Evolutionary conservation across 2,329 filamentous ascomycete genomes (phyloP).

Genomic region (Arthrobotrys megalospora): DNA sequence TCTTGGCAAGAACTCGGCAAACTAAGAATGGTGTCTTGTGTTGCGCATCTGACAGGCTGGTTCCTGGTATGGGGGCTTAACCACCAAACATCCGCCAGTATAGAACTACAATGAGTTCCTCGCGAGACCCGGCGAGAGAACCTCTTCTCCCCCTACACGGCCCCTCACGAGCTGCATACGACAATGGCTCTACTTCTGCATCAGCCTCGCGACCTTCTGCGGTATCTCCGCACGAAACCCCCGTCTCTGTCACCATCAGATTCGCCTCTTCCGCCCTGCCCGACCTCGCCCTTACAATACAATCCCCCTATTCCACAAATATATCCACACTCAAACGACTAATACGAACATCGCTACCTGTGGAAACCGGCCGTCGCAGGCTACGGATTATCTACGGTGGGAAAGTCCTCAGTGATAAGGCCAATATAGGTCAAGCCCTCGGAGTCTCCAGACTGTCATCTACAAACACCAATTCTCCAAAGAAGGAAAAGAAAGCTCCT

Average conservation of each 20-base stretch:
- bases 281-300: constrained; percentile 84
- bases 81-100: no score
- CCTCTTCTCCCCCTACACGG: constrained; percentile 53
- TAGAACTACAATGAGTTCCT: constrained; percentile 50
- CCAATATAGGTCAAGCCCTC: constrained; percentile 78
- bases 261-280: constrained; percentile 85
- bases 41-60: no score
- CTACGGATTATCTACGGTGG: constrained; percentile 92
- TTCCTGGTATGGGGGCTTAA: no score
- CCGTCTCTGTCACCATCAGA: constrained; percentile 84
- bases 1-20: no score
- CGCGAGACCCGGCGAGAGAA: constrained; percentile 55
- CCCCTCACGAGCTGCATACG: constrained; percentile 3
- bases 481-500: constrained; percentile 61
- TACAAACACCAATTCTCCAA: constrained; percentile 65
- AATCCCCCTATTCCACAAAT: constrained; percentile 78
- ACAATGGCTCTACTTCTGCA: constrained; percentile 33
- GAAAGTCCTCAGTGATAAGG: constrained; percentile 83
- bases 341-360: constrained; percentile 80
- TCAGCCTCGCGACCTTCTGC: constrained; percentile 28
- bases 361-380: constrained; percentile 76
- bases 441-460: constrained; percentile 75
- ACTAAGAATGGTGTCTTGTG: no score
- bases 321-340: constrained; percentile 84
- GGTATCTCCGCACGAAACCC: constrained; percentile 65